A percentile compares a stretch with the other conserved stretches of the same genome.
Conservation (phyloP, 768 basidiomycete genomes). For the Trametes gibbosa region DNA sequence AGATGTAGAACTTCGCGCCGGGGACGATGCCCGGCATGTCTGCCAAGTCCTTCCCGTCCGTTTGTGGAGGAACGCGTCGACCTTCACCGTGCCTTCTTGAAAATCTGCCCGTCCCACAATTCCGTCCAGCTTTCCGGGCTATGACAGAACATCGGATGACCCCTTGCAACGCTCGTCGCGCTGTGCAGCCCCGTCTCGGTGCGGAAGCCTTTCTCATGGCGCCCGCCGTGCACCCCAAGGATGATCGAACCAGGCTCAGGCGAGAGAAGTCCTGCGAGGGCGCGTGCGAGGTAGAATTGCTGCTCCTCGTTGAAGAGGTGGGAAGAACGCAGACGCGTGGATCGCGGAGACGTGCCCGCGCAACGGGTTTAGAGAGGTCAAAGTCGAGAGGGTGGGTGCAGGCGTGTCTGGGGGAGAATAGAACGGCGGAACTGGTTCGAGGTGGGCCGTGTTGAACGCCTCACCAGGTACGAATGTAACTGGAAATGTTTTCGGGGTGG, state of each 20-base stretch:
- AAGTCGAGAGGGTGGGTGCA: slow-evolving; percentile 28
- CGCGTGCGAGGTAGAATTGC: slow-evolving; percentile 40
- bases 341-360: slow-evolving; percentile 47
- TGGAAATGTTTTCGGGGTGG: slow-evolving; percentile 49
- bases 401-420: neutral
- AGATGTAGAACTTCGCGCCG: slow-evolving; percentile 13
- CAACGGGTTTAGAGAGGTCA: slow-evolving; percentile 44
- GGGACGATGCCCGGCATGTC: neutral
- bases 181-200: neutral
- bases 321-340: slow-evolving; percentile 46
- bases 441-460: slow-evolving; percentile 43
- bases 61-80: slow-evolving; percentile 19
- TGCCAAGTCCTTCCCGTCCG: slow-evolving; percentile 3
- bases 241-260: slow-evolving; percentile 42
- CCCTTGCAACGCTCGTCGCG: too few species aligned
- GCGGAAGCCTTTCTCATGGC: slow-evolving; percentile 29
- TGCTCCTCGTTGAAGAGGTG: slow-evolving; percentile 39
- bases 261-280: slow-evolving; percentile 39
- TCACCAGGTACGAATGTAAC: slow-evolving; percentile 55
- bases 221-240: slow-evolving; percentile 39
- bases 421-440: slow-evolving; percentile 32
- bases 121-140: slow-evolving; percentile 35
- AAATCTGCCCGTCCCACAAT: slow-evolving; percentile 38
- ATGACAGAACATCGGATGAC: slow-evolving; percentile 31
- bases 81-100: slow-evolving; percentile 32